Conservation (phyloP, 345 rosid species). For the Camelina hispida region DNA sequence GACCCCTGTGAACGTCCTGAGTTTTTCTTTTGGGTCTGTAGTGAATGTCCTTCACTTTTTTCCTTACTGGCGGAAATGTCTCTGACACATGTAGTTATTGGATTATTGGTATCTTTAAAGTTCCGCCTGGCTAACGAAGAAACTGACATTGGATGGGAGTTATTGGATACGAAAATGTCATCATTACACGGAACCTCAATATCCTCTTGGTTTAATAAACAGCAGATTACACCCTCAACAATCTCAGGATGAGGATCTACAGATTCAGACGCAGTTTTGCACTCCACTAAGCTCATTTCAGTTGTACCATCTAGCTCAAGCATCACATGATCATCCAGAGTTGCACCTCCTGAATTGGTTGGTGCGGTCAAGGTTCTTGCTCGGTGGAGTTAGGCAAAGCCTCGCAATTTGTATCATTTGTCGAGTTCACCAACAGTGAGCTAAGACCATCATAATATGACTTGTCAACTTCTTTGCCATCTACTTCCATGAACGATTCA, state of each 20-base stretch:
- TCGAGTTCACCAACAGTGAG: conserved; percentile 61
- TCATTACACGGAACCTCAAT: conserved; percentile 81
- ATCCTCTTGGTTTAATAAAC: conserved; percentile 70
- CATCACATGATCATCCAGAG: conserved; percentile 43
- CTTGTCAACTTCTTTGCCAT: conserved; percentile 64
- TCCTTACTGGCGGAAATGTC: conserved; percentile 48
- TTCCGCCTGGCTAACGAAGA: conserved; percentile 45
- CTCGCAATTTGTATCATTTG: conserved; percentile 41
- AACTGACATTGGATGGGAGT: conserved; percentile 43
- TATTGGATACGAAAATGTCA: conserved; percentile 51
- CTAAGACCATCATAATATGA: conserved; percentile 64
- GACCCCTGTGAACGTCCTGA: conserved; percentile 47
- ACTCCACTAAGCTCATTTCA: conserved; percentile 45
- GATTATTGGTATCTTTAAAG: conserved; percentile 47
- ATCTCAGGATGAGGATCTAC: conserved; percentile 52
- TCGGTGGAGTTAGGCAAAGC: conserved; percentile 43
- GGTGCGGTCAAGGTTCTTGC: conserved; percentile 42
- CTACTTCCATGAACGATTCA: conserved; percentile 56
- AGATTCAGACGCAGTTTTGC: conserved; percentile 36
- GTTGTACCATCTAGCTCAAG: conserved; percentile 48
- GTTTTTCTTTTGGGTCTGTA: conserved; percentile 47
- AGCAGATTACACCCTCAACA: conserved; percentile 49
- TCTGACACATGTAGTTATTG: conserved; percentile 42
- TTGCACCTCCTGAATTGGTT: conserved; percentile 38
- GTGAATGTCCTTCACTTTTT: conserved; percentile 43